Evolutionary conservation across 768 basidiomycete genomes (phyloP).

Genomic region (Russula vinacea): DNA sequence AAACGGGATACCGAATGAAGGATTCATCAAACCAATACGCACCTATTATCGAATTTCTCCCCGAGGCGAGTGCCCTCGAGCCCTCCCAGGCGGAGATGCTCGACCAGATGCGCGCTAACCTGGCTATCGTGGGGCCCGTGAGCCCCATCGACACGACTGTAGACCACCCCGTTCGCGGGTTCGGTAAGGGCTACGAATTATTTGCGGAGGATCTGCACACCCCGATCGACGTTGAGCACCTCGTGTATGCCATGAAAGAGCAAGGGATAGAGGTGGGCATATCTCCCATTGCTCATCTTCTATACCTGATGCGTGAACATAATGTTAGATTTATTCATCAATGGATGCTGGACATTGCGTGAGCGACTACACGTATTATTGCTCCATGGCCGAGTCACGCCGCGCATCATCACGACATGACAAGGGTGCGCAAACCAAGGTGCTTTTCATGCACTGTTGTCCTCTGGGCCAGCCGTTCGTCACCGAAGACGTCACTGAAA

Average conservation of each 20-base stretch:
- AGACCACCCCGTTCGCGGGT: conserved; percentile 31
- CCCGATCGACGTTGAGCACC: conserved; percentile 50
- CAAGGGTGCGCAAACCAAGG: conserved; percentile 38
- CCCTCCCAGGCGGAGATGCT: conserved; percentile 41
- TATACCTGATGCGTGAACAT: neutral
- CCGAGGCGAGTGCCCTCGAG: conserved; percentile 26
- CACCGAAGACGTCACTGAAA: conserved; percentile 65
- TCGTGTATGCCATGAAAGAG: conserved; percentile 52
- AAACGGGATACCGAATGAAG: conserved; percentile 67
- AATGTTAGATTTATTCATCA: conserved; percentile 60
- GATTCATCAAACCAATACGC: conserved; percentile 59
- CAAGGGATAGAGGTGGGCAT: conserved; percentile 47
- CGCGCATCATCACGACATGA: conserved; percentile 35
- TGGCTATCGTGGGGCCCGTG: conserved; percentile 16
- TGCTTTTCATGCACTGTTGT: conserved; percentile 70
- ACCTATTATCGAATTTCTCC: conserved; percentile 39
- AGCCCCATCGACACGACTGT: conserved; percentile 19
- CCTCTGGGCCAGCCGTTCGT: conserved; percentile 61
- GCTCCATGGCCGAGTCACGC: conserved; percentile 64
- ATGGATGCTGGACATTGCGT: conserved; percentile 75
- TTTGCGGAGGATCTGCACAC: conserved; percentile 53
- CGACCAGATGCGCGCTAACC: conserved; percentile 37
- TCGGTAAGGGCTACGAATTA: conserved; percentile 45
- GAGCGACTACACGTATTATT: conserved; percentile 74
- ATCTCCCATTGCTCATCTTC: neutral